These are phyloP conservation scores for Termitomyces heimii DNA, from an alignment of 768 basidiomycete species.

Conservation along the genomic window DNA sequence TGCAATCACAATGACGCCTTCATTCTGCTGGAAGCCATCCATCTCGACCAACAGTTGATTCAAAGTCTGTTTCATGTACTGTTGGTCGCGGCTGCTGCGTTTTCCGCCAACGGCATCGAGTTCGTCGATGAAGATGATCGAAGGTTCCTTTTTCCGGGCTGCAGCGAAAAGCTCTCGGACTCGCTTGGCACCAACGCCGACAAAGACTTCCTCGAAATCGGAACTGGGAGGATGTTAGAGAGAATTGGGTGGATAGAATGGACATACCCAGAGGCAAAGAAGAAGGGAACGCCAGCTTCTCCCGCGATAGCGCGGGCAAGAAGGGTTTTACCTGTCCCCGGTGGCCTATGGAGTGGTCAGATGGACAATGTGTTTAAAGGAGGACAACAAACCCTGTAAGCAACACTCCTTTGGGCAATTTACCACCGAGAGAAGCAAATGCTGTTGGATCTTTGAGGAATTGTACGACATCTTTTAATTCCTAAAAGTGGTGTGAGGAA, in stretches of 20 bases:
- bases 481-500: conserved; percentile 35
- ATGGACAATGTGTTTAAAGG: neutral
- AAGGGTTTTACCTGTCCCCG: conserved; percentile 97
- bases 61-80: conserved; percentile 89
- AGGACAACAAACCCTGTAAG: conserved; percentile 56
- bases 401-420: conserved; percentile 89
- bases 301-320: conserved; percentile 96
- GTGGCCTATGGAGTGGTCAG: conserved; percentile 37
- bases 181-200: conserved; percentile 91
- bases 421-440: conserved; percentile 89
- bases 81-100: conserved; percentile 76
- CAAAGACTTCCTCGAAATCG: conserved; percentile 98
- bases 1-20: conserved; percentile 93
- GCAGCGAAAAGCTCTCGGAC: conserved; percentile 93
- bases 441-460: conserved; percentile 91
- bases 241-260: conserved; percentile 1
- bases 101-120: conserved; percentile 92
- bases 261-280: conserved; percentile 86
- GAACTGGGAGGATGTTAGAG: conserved; percentile 40
- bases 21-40: conserved; percentile 92
- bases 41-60: conserved; percentile 97
- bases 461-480: conserved; percentile 90
- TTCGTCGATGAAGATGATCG: conserved; percentile 98
- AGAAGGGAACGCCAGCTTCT: conserved; percentile 96
- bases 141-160: conserved; percentile 90